Conservation (phyloP, 2,329 filamentous ascomycete genomes). For the Fusarium coffeatum region DNA sequence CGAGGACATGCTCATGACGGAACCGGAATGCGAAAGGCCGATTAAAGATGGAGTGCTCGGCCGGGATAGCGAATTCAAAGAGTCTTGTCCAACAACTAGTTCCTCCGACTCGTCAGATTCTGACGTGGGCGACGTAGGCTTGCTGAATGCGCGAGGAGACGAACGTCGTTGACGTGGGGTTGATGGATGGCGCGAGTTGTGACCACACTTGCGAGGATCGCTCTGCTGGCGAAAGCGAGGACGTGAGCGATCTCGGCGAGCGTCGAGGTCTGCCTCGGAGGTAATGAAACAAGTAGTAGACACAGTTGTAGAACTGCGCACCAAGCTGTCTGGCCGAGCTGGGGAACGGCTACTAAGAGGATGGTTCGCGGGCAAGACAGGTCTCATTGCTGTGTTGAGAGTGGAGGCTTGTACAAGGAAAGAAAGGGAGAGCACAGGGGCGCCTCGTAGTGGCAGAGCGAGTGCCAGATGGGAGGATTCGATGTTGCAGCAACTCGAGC, state of each 20-base stretch:
- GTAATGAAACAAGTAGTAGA: slow-evolving; percentile 53
- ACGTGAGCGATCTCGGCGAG: slow-evolving; percentile 40
- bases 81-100: slow-evolving; percentile 33
- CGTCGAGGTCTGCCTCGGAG: slow-evolving; percentile 50
- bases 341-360: slow-evolving; percentile 36
- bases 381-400: slow-evolving; percentile 44
- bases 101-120: slow-evolving; percentile 23
- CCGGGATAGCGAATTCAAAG: slow-evolving; percentile 39
- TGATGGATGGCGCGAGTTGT: slow-evolving; percentile 30
- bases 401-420: slow-evolving; percentile 22
- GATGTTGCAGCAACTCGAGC: not conserved
- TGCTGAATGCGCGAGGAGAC: slow-evolving; percentile 19
- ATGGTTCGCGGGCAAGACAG: slow-evolving; percentile 39
- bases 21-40: slow-evolving; percentile 46
- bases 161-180: slow-evolving; percentile 37
- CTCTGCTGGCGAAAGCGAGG: slow-evolving; percentile 38
- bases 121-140: slow-evolving; percentile 31
- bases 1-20: slow-evolving; percentile 62
- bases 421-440: slow-evolving; percentile 12
- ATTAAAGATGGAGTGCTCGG: slow-evolving; percentile 46
- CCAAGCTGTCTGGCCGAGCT: slow-evolving; percentile 39
- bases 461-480: not conserved
- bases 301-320: slow-evolving; percentile 35
- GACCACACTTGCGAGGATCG: slow-evolving; percentile 40
- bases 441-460: not conserved